Evolutionary conservation across 2,329 filamentous ascomycete species (phyloP).

Genomic region (Ceratocystis cubensis): DNA sequence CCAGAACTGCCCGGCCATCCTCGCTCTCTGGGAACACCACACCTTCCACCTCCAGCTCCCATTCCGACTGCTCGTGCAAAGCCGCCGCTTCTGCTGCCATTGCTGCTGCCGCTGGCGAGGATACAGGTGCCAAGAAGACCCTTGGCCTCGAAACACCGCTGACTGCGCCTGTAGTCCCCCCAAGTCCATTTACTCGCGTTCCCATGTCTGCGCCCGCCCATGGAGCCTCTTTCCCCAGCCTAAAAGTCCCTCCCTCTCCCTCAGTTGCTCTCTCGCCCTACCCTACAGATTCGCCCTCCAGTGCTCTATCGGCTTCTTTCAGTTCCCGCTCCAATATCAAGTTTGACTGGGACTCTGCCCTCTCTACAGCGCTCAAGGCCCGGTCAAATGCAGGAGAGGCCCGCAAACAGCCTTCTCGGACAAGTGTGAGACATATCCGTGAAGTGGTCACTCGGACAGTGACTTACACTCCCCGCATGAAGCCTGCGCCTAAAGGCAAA

Average conservation of each 20-base stretch:
- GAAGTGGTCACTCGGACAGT: conserved; percentile 92
- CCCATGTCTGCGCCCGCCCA: conserved; percentile 50
- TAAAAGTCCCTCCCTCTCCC: conserved; percentile 69
- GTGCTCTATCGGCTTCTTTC: conserved; percentile 59
- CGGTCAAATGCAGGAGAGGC: conserved; percentile 43
- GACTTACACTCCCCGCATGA: conserved; percentile 77
- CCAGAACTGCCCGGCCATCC: conserved; percentile 43
- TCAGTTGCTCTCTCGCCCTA: conserved; percentile 42
- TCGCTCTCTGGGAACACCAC: conserved; percentile 36
- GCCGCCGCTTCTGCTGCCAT: conserved; percentile 31
- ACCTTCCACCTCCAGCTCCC: conserved; percentile 36
- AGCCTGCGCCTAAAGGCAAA: conserved; percentile 85
- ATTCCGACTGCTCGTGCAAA: conserved; percentile 46
- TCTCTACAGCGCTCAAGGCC: conserved; percentile 34
- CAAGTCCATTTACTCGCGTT: conserved; percentile 41
- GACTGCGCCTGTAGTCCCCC: conserved; percentile 31
- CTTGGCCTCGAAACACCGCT: conserved; percentile 26
- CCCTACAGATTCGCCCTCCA: conserved; percentile 52
- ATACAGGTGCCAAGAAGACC: conserved; percentile 26
- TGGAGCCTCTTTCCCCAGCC: conserved; percentile 49
- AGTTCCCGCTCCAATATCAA: conserved; percentile 55
- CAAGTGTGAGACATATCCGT: conserved; percentile 58
- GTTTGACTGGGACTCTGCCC: conserved; percentile 65
- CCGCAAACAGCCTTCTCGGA: conserved; percentile 41
- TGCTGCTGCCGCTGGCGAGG: conserved; percentile 21